phyloP scores from a whole-genome alignment of 257 asterid species.

The Gynochthodes officinalis region DNA sequence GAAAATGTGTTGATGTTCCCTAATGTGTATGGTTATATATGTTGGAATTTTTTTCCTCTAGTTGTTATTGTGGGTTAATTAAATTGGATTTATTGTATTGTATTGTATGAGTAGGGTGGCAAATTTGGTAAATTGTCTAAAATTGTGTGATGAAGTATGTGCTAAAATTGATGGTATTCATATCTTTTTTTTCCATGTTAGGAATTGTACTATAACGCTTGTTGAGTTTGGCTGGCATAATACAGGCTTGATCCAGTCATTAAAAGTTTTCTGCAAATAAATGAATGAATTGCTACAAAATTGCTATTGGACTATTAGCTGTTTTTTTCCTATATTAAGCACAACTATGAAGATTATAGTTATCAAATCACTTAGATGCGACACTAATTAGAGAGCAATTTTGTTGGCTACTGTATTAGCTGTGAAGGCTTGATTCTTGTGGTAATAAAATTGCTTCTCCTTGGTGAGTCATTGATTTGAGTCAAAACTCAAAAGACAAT shows the following conservation, averaged over 20 bases:
- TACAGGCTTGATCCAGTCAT: background rate
- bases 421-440: background rate
- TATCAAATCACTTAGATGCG: no score
- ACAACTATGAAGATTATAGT: no score
- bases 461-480: background rate
- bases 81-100: constrained; percentile 19
- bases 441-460: background rate
- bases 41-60: constrained; percentile 20
- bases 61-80: constrained; percentile 24
- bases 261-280: background rate
- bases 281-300: background rate
- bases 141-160: constrained; percentile 10
- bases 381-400: no score
- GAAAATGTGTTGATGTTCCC: constrained; percentile 35
- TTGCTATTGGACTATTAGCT: background rate
- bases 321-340: background rate
- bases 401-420: background rate
- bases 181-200: constrained; percentile 13
- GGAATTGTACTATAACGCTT: constrained; percentile 11
- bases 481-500: background rate
- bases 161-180: constrained; percentile 7
- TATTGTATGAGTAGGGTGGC: constrained; percentile 1
- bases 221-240: constrained; percentile 11
- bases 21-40: constrained; percentile 29
- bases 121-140: constrained; percentile 7